Conservation (phyloP, 2,329 filamentous ascomycete genomes). For the Aspergillus carbonarius region DNA sequence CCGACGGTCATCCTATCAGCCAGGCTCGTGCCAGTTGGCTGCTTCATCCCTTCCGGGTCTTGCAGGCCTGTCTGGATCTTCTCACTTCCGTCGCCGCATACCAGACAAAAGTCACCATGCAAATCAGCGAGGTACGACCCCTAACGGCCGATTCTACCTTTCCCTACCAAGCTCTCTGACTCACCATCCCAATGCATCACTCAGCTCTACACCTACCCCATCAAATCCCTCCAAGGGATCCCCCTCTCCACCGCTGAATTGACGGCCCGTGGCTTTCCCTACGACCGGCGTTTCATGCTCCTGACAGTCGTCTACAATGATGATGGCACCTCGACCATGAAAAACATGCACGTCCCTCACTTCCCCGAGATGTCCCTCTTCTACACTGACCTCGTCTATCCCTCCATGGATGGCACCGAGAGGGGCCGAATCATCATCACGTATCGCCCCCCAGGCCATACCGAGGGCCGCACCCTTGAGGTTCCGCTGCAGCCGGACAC, state of each 20-base stretch:
- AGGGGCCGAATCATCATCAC: conserved; percentile 42
- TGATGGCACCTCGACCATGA: conserved; percentile 29
- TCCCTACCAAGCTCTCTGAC: background rate
- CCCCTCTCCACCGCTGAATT: conserved; percentile 55
- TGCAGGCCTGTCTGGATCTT: too few species aligned
- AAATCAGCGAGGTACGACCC: conserved; percentile 34
- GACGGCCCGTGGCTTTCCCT: conserved; percentile 60
- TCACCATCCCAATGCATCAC: background rate
- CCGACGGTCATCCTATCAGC: too few species aligned
- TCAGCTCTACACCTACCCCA: conserved; percentile 69
- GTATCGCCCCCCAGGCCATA: conserved; percentile 31
- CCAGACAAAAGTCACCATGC: conserved; percentile 22
- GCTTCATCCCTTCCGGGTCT: too few species aligned
- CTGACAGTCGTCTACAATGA: conserved; percentile 48
- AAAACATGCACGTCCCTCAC: conserved; percentile 60
- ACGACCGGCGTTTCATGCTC: conserved; percentile 72
- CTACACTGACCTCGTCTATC: conserved; percentile 53
- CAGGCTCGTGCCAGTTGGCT: too few species aligned
- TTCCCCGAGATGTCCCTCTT: conserved; percentile 65
- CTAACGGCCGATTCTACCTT: background rate
- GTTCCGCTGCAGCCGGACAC: conserved; percentile 59
- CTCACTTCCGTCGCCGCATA: too few species aligned
- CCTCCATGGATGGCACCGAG: conserved; percentile 16
- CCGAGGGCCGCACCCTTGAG: conserved; percentile 40
- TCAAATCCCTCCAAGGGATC: conserved; percentile 69